Percentiles rank a stretch among this genome's conserved stretches.
These are phyloP conservation scores for Ustilago vetiveriae DNA, from an alignment of 1,284 basidiomycete species.

Conservation along the genomic window DNA sequence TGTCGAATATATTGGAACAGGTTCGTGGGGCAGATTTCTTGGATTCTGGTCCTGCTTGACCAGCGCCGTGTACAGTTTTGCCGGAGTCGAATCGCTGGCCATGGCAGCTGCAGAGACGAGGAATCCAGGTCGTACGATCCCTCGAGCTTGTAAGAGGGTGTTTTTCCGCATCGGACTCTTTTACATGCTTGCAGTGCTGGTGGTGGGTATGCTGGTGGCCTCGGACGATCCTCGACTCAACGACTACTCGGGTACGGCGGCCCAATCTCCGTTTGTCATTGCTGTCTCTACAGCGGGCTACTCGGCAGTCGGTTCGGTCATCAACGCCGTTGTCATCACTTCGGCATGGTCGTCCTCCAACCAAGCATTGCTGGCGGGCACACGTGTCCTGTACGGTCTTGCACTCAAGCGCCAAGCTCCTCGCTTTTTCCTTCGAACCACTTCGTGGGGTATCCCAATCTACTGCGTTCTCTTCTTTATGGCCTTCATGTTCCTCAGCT, in stretches of 20 bases:
- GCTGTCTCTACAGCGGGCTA: conserved; percentile 57
- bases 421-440: conserved; percentile 75
- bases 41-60: conserved; percentile 62
- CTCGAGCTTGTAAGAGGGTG: conserved; percentile 70
- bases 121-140: conserved; percentile 48
- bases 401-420: conserved; percentile 81
- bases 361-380: conserved; percentile 82
- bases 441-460: conserved; percentile 79
- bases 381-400: conserved; percentile 78
- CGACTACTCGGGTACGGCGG: conserved; percentile 38
- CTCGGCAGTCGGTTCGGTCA: conserved; percentile 69
- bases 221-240: conserved; percentile 67
- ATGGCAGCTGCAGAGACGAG: conserved; percentile 54
- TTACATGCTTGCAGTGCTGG: conserved; percentile 70
- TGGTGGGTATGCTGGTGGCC: conserved; percentile 82
- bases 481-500: conserved; percentile 76
- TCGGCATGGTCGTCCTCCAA: conserved; percentile 87
- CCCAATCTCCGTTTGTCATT: conserved; percentile 66
- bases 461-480: conserved; percentile 76
- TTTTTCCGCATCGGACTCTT: conserved; percentile 78
- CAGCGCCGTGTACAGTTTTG: conserved; percentile 82
- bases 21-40: conserved; percentile 72
- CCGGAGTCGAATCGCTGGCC: conserved; percentile 74
- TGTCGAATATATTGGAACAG: conserved; percentile 68
- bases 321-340: conserved; percentile 80